phyloP scores from a whole-genome alignment of 305 asterid species.

The Fraxinus xanthoxyloides region DNA sequence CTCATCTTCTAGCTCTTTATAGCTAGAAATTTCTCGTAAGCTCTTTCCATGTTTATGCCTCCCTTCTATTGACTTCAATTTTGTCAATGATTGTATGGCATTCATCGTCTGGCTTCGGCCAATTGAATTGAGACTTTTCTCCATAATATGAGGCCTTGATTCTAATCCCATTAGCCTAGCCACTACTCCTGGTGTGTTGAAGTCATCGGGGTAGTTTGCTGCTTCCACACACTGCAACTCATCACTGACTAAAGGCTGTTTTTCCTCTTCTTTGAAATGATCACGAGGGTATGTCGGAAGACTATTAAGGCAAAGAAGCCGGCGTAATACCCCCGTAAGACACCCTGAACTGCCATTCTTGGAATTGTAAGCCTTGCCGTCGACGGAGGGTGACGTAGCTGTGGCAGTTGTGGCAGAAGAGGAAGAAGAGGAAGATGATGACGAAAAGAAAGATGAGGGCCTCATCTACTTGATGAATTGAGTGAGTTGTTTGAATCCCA shows the following conservation, averaged over 20 bases:
- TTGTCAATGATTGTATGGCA: constrained; percentile 24
- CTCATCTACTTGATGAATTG: constrained; percentile 32
- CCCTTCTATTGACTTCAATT: constrained; percentile 24
- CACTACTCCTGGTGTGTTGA: constrained; percentile 43
- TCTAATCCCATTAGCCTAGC: constrained; percentile 77
- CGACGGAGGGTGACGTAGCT: not conserved
- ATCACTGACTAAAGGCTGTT: not conserved
- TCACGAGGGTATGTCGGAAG: constrained; percentile 33
- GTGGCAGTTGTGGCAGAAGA: constrained; percentile 8
- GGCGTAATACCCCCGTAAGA: constrained; percentile 45
- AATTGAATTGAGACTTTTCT: constrained; percentile 10
- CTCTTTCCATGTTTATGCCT: constrained; percentile 28
- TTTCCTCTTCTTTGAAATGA: constrained; percentile 17
- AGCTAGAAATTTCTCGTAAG: constrained; percentile 41
- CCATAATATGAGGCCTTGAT: constrained; percentile 28
- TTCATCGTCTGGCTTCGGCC: constrained; percentile 31
- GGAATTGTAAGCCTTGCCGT: constrained; percentile 6
- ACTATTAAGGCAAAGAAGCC: constrained; percentile 50
- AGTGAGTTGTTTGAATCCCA: not conserved
- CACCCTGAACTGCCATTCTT: constrained; percentile 31
- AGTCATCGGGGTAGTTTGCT: not conserved
- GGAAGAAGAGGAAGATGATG: constrained; percentile 27
- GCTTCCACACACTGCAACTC: not conserved
- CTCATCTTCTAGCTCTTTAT: constrained; percentile 57
- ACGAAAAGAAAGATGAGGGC: constrained; percentile 31